Percentiles rank a stretch among this genome's conserved stretches.
phyloP scores from a whole-genome alignment of 768 basidiomycete species.

The Strobilomyces echinocephalus region DNA sequence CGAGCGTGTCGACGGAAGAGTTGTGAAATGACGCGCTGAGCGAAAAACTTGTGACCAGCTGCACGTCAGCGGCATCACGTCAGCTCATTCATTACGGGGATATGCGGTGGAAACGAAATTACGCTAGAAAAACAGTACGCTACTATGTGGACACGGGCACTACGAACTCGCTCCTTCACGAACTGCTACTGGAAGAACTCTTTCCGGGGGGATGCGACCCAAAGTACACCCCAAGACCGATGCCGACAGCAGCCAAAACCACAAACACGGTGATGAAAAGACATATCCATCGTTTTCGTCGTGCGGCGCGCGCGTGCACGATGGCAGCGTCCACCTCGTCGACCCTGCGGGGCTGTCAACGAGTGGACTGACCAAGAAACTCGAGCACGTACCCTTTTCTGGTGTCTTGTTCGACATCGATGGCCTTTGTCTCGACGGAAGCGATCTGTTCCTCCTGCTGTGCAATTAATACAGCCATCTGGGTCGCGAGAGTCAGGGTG shows the following conservation, averaged over 20 bases:
- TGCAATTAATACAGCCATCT: slow-evolving; percentile 77
- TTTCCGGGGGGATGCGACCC: slow-evolving; percentile 3
- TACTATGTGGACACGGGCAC: not conserved
- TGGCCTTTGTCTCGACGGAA: slow-evolving; percentile 58
- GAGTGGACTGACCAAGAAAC: not conserved
- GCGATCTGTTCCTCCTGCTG: slow-evolving; percentile 77
- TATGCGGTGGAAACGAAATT: not conserved
- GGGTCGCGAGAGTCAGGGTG: slow-evolving; percentile 1
- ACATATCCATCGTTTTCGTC: slow-evolving; percentile 85
- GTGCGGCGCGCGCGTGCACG: slow-evolving; percentile 59
- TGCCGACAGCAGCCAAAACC: slow-evolving; percentile 43
- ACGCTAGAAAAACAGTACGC: too few relatives aligned
- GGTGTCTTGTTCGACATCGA: slow-evolving; percentile 61
- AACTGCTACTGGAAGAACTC: not conserved
- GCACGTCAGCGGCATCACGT: slow-evolving; percentile 18
- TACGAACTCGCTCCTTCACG: not conserved
- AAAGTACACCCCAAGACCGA: slow-evolving; percentile 30
- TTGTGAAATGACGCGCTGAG: slow-evolving; percentile 17
- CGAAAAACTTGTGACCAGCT: slow-evolving; percentile 9
- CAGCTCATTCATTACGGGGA: slow-evolving; percentile 2
- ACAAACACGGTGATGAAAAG: slow-evolving; percentile 60
- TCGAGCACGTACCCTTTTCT: slow-evolving; percentile 55
- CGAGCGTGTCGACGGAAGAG: not conserved
- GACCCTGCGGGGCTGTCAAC: slow-evolving; percentile 37
- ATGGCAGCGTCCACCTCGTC: slow-evolving; percentile 65